Conservation (phyloP, 1,139 yeast species). For the Ogataea hybrid region DNA sequence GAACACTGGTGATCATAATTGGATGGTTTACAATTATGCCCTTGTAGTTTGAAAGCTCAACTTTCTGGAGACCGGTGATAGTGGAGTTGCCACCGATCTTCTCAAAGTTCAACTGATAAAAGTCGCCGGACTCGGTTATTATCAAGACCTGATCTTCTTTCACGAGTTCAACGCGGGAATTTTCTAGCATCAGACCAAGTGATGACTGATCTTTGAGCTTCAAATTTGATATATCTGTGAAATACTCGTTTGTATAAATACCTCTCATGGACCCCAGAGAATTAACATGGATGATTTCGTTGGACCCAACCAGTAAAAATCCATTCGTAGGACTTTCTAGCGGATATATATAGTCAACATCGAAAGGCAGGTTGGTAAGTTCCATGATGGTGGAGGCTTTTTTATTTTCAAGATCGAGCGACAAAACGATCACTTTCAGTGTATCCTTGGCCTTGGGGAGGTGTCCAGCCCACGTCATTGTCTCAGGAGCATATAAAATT, state of each 20-base stretch:
- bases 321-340: constrained; percentile 62
- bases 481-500: constrained; percentile 56
- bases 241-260: constrained; percentile 61
- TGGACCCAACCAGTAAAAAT: constrained; percentile 68
- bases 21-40: constrained; percentile 24
- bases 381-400: constrained; percentile 68
- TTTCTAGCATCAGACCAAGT: constrained; percentile 57
- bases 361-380: constrained; percentile 70
- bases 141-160: constrained; percentile 54
- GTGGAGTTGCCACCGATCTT: constrained; percentile 31
- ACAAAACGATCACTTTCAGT: constrained; percentile 51
- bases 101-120: constrained; percentile 52
- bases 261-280: constrained; percentile 75
- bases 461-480: constrained; percentile 75
- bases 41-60: constrained; percentile 20
- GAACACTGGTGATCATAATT: constrained; percentile 24
- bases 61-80: constrained; percentile 20
- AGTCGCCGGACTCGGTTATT: constrained; percentile 49
- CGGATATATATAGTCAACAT: constrained; percentile 62
- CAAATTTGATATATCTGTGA: constrained; percentile 49
- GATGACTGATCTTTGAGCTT: constrained; percentile 50
- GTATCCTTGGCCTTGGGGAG: constrained; percentile 63
- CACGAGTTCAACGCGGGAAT: constrained; percentile 47
- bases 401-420: constrained; percentile 62
- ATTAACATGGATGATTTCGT: constrained; percentile 77